A percentile compares a stretch with the other conserved stretches of the same genome.
phyloP scores from a whole-genome alignment of 2,329 filamentous ascomycete genomes.

The Aspergillus latus region DNA sequence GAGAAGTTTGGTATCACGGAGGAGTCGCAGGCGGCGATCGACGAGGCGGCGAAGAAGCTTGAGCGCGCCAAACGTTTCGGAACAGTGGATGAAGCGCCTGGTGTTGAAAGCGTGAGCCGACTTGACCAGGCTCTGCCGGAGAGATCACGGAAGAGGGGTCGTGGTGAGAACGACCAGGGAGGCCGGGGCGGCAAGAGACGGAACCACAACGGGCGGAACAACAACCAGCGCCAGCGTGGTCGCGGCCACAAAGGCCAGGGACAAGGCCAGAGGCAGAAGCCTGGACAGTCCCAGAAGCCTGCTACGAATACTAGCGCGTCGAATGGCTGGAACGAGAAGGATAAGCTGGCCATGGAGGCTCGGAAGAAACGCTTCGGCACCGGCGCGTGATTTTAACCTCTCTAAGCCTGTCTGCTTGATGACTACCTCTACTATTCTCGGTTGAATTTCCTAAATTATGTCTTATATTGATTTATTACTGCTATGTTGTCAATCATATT shows the following conservation, averaged over 20 bases:
- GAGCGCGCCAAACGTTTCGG: slow-evolving; percentile 51
- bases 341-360: slow-evolving; percentile 46
- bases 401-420: neutral
- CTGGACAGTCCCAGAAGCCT: slow-evolving; percentile 20
- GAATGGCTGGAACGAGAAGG: slow-evolving; percentile 40
- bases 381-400: slow-evolving; percentile 22
- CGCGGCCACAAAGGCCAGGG: slow-evolving; percentile 20
- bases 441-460: slow-evolving; percentile 3
- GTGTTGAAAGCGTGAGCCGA: slow-evolving; percentile 35
- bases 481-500: slow-evolving; percentile 9
- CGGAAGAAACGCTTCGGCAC: slow-evolving; percentile 50
- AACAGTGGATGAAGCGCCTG: slow-evolving; percentile 23
- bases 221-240: slow-evolving; percentile 28
- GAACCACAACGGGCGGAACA: slow-evolving; percentile 36
- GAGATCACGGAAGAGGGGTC: slow-evolving; percentile 42
- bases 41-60: slow-evolving; percentile 46
- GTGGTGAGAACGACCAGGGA: slow-evolving; percentile 37
- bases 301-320: slow-evolving; percentile 21
- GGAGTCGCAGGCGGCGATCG: slow-evolving; percentile 37
- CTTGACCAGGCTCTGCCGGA: slow-evolving; percentile 49
- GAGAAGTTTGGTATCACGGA: slow-evolving; percentile 51
- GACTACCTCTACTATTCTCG: neutral
- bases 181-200: slow-evolving; percentile 45
- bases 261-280: slow-evolving; percentile 19
- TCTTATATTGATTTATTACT: slow-evolving; percentile 8